Conservation (phyloP, 176 grass and related monocot genomes). For the Stipa capillata region DNA sequence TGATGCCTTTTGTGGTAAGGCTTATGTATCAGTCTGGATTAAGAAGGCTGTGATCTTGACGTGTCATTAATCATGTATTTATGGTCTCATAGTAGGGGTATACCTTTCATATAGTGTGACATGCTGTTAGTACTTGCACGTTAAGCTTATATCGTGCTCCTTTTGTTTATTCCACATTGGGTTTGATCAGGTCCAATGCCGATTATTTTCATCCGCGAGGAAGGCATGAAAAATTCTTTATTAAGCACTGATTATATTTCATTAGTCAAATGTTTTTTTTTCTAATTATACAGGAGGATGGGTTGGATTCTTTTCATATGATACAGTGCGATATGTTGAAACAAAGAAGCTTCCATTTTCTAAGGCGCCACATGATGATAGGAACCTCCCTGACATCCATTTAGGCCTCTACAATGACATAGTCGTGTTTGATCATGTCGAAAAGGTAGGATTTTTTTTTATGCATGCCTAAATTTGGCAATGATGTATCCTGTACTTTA, state of each 20-base stretch:
- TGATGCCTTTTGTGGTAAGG: conserved; percentile 74
- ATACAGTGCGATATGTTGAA: conserved; percentile 87
- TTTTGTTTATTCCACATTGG: not conserved
- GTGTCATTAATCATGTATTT: not conserved
- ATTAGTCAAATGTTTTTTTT: not conserved
- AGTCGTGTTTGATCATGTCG: conserved; percentile 80
- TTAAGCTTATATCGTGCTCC: not conserved
- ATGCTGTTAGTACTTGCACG: not conserved
- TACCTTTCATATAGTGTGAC: too few relatives aligned
- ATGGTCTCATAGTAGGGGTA: too few relatives aligned
- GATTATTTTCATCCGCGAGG: not conserved
- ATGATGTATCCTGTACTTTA: not conserved
- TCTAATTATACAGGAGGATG: conserved; percentile 63
- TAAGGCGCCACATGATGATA: conserved; percentile 63
- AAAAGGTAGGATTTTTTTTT: conserved; percentile 47
- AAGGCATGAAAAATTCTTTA: not conserved
- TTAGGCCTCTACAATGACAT: conserved; percentile 85
- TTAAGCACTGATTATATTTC: not conserved
- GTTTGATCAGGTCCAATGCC: not conserved
- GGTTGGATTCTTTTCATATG: conserved; percentile 92
- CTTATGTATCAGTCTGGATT: not conserved
- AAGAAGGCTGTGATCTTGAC: not conserved
- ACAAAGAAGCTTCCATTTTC: conserved; percentile 89
- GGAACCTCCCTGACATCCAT: conserved; percentile 81
- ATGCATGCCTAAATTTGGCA: not conserved